phyloP scores from a whole-genome alignment of 768 basidiomycete species.

The Tylopilus sp. region DNA sequence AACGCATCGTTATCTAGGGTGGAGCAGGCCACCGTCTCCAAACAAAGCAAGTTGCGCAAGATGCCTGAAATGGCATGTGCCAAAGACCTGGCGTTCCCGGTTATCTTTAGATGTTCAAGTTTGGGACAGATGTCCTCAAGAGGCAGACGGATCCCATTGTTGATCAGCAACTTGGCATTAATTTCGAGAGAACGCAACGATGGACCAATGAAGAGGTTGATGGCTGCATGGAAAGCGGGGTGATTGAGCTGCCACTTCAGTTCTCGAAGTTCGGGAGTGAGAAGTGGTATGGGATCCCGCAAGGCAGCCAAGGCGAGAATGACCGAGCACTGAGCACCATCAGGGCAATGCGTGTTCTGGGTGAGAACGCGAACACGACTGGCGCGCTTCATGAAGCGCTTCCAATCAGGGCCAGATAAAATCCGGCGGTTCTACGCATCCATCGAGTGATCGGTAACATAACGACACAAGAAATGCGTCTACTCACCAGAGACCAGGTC shows the following conservation, averaged over 20 bases:
- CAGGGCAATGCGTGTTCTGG: neutral
- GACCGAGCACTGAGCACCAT: conserved; percentile 1
- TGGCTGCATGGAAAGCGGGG: neutral
- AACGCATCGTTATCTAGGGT: conserved; percentile 23
- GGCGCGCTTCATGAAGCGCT: conserved; percentile 16
- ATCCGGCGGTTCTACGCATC: conserved; percentile 16
- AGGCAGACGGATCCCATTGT: conserved; percentile 4
- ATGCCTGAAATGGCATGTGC: conserved; percentile 12
- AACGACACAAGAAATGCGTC: neutral
- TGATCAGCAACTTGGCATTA: conserved; percentile 18
- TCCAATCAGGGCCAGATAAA: conserved; percentile 18
- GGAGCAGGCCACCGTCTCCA: conserved; percentile 17
- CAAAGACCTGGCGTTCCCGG: conserved; percentile 16
- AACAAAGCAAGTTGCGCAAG: conserved; percentile 10
- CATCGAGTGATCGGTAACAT: neutral
- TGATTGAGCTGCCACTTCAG: conserved; percentile 15
- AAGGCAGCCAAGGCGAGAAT: conserved; percentile 15
- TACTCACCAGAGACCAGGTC: conserved; percentile 22
- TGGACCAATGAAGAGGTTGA: conserved; percentile 24
- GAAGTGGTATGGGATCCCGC: conserved; percentile 15
- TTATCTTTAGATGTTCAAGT: conserved; percentile 20
- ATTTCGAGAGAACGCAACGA: conserved; percentile 21
- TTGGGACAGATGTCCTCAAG: conserved; percentile 16
- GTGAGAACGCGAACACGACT: conserved; percentile 14
- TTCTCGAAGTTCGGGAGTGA: conserved; percentile 23